Conservation (phyloP, 768 basidiomycete species). For the Jaapia argillacea region DNA sequence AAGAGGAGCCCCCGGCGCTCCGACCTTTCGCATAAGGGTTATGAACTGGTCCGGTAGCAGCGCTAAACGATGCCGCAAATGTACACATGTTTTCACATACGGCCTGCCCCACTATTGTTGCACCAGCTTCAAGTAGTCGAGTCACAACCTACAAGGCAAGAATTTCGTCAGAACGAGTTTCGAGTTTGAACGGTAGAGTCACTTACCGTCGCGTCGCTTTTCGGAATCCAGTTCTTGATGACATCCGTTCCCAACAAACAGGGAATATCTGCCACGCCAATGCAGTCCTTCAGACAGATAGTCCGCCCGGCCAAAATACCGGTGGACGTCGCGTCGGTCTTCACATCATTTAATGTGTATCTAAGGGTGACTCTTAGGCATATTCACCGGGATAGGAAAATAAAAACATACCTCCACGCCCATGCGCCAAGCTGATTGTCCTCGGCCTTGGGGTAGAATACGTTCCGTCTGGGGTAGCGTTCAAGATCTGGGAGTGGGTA, state of each 20-base stretch:
- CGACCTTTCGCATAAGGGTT: slow-evolving; percentile 33
- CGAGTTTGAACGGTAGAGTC: background rate
- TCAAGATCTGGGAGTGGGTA: background rate
- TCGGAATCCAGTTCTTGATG: slow-evolving; percentile 21
- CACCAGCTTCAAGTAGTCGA: slow-evolving; percentile 31
- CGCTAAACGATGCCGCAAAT: slow-evolving; percentile 24
- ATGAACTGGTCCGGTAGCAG: slow-evolving; percentile 29
- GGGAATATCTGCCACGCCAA: slow-evolving; percentile 26
- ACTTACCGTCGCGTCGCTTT: slow-evolving; percentile 27
- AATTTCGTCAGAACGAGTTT: background rate
- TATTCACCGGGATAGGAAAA: background rate
- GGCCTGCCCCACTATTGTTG: slow-evolving; percentile 26
- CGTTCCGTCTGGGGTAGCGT: background rate
- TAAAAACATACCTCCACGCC: background rate
- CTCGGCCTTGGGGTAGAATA: background rate
- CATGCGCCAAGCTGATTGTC: slow-evolving; percentile 1
- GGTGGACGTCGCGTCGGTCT: background rate
- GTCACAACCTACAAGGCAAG: slow-evolving; percentile 20
- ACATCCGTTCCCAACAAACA: slow-evolving; percentile 31
- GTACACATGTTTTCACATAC: slow-evolving; percentile 29
- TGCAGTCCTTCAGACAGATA: slow-evolving; percentile 1
- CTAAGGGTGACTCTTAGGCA: background rate
- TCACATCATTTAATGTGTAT: background rate
- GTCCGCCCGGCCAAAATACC: background rate
- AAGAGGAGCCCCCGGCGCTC: slow-evolving; percentile 31